phyloP scores from a whole-genome alignment of 768 basidiomycete genomes.

The Mrakia frigida region DNA sequence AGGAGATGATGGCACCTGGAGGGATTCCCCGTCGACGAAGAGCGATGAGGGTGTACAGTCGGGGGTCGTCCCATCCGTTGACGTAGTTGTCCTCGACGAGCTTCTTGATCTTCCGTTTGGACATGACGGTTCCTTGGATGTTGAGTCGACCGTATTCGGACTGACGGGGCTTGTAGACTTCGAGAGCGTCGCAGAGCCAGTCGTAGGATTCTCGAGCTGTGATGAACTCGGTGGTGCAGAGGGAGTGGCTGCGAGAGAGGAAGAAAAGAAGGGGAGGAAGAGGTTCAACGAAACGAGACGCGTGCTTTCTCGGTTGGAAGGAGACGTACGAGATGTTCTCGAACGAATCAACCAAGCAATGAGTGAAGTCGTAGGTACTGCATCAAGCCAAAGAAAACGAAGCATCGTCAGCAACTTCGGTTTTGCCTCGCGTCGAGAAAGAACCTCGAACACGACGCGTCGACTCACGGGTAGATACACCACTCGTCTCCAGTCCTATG shows the following conservation, averaged over 20 bases:
- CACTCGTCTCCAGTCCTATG: conserved; percentile 89
- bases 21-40: conserved; percentile 91
- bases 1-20: conserved; percentile 89
- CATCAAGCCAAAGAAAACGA: not conserved
- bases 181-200: conserved; percentile 97
- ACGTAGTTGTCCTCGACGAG: conserved; percentile 83
- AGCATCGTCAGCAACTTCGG: not conserved
- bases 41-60: conserved; percentile 92
- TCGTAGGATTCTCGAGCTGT: conserved; percentile 95
- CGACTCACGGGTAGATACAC: conserved; percentile 50
- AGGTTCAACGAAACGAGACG: not conserved
- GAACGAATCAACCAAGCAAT: conserved; percentile 95
- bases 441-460: not conserved
- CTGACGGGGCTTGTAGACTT: conserved; percentile 93
- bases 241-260: conserved; percentile 65
- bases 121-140: conserved; percentile 90
- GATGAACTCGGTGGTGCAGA: conserved; percentile 95
- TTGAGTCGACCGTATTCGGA: conserved; percentile 93
- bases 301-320: no score
- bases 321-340: conserved; percentile 97
- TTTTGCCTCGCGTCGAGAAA: not conserved
- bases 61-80: conserved; percentile 92
- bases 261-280: not conserved
- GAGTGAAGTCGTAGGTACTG: conserved; percentile 90
- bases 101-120: conserved; percentile 87